phyloP scores from a whole-genome alignment of 2,329 filamentous ascomycete species.

The Aspergillus melleus region DNA sequence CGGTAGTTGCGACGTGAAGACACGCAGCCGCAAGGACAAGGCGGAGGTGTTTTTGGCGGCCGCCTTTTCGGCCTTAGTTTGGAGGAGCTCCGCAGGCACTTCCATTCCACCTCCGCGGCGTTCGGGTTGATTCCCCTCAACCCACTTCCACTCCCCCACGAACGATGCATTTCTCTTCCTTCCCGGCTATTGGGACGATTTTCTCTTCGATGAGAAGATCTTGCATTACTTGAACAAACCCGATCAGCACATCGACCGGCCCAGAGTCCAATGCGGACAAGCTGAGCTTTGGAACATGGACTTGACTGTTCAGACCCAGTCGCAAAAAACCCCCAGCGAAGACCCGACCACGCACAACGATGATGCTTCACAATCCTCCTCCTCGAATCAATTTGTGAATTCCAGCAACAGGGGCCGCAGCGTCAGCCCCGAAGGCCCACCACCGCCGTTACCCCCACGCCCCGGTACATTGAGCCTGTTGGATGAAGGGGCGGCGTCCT shows the following conservation, averaged over 20 bases:
- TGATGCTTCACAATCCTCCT: slow-evolving; percentile 8
- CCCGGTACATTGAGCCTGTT: slow-evolving; percentile 41
- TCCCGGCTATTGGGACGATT: neutral
- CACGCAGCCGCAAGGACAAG: slow-evolving; percentile 8
- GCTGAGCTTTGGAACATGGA: neutral
- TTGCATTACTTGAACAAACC: neutral
- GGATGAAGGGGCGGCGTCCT: slow-evolving; percentile 33
- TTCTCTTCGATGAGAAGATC: neutral
- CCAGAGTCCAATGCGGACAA: neutral
- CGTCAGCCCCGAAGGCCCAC: slow-evolving; percentile 33
- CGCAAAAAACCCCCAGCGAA: neutral
- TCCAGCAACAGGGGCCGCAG: slow-evolving; percentile 18
- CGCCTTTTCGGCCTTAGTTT: neutral
- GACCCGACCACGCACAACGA: slow-evolving; percentile 10
- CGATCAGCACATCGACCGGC: neutral
- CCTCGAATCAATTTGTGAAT: slow-evolving; percentile 19
- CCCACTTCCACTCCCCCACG: neutral
- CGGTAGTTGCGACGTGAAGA: slow-evolving; percentile 8
- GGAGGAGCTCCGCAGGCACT: neutral
- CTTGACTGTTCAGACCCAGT: neutral
- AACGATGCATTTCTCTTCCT: neutral
- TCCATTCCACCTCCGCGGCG: slow-evolving; percentile 12
- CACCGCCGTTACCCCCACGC: slow-evolving; percentile 49
- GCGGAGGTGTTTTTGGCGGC: slow-evolving; percentile 13
- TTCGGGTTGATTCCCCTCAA: neutral